These are phyloP conservation scores for Neurospora cerealis DNA, from an alignment of 495 filamentous ascomycete genomes.

Conservation along the genomic window DNA sequence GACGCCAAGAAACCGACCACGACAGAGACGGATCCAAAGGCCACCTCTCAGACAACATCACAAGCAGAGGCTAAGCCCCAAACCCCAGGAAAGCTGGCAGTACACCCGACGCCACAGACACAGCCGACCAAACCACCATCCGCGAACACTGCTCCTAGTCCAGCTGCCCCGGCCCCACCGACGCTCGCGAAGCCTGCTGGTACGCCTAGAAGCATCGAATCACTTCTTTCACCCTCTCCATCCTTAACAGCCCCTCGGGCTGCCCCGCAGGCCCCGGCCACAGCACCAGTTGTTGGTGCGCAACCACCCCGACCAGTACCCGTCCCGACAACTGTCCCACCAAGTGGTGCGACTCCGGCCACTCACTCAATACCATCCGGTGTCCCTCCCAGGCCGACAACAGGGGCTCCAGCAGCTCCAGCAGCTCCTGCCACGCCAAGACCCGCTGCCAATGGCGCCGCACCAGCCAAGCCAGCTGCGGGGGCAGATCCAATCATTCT, in stretches of 20 bases:
- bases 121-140: conserved; percentile 11
- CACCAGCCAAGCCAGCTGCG: conserved; percentile 19
- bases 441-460: conserved; percentile 4
- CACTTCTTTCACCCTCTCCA: conserved; percentile 15
- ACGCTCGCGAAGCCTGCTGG: conserved; percentile 10
- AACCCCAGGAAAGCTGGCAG: neutral
- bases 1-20: conserved; percentile 7
- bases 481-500: conserved; percentile 91
- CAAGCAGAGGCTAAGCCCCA: conserved; percentile 4
- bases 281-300: neutral
- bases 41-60: conserved; percentile 7
- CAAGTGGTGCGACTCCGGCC: neutral
- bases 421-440: conserved; percentile 7
- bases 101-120: conserved; percentile 3
- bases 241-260: neutral
- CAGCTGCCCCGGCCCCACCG: conserved; percentile 27
- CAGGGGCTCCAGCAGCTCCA: conserved; percentile 19
- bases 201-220: conserved; percentile 23
- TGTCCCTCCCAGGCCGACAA: conserved; percentile 5
- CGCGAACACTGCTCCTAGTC: conserved; percentile 18
- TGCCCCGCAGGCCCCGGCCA: conserved; percentile 3
- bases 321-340: neutral
- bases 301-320: conserved; percentile 1
- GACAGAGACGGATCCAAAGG: conserved; percentile 10
- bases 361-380: conserved; percentile 5